Percentiles rank a stretch among this genome's conserved stretches.
Conservation (phyloP, 257 asterid genomes). For the Rauvolfia tetraphylla region DNA sequence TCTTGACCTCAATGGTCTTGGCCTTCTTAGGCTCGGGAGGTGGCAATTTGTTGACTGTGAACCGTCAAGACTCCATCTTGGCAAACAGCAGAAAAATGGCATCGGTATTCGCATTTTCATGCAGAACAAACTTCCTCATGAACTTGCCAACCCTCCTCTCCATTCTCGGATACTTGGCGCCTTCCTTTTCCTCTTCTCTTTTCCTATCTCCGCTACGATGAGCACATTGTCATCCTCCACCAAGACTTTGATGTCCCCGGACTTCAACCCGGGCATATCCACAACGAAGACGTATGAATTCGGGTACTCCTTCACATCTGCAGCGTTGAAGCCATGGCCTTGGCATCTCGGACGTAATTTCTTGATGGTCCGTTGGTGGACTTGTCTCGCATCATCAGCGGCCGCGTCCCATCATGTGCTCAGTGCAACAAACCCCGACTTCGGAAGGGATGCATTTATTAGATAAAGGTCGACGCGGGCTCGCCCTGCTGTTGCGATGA, state of each 20-base stretch:
- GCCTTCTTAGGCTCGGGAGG: conserved; percentile 52
- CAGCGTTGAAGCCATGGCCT: conserved; percentile 26
- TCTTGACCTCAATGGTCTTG: conserved; percentile 36
- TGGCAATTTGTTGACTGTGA: conserved; percentile 39
- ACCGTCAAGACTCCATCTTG: conserved; percentile 48
- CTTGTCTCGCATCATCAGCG: conserved; percentile 16
- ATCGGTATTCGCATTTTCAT: conserved; percentile 36
- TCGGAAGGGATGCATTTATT: too few relatives aligned
- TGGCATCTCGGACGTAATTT: conserved; percentile 24
- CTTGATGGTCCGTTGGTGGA: conserved; percentile 14
- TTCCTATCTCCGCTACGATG: conserved; percentile 41
- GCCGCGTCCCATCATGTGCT: conserved; percentile 18
- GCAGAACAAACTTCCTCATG: conserved; percentile 44
- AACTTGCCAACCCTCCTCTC: conserved; percentile 48
- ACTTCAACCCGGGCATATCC: conserved; percentile 32
- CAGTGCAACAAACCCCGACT: too few relatives aligned
- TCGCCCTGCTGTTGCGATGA: too few relatives aligned
- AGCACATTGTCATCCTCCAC: conserved; percentile 34
- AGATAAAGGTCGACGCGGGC: too few relatives aligned
- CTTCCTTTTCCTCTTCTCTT: conserved; percentile 40
- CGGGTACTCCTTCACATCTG: conserved; percentile 24
- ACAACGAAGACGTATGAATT: conserved; percentile 15
- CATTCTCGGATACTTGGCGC: conserved; percentile 36
- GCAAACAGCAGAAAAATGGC: conserved; percentile 38
- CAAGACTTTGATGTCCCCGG: conserved; percentile 25